phyloP scores from a whole-genome alignment of 495 filamentous ascomycete genomes.

The Penicillium paradoxum region DNA sequence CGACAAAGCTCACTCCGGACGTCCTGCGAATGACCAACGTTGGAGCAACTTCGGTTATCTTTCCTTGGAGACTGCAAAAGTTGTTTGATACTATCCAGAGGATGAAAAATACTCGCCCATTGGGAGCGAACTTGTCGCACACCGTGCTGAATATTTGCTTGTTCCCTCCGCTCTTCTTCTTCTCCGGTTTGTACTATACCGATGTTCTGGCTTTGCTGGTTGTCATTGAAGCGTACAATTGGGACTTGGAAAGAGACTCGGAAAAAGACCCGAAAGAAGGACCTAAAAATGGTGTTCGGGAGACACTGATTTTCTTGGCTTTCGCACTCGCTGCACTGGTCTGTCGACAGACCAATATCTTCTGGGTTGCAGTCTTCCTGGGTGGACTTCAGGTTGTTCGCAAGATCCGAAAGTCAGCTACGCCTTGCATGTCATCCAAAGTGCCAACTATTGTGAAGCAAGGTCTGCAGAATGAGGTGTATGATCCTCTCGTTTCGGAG shows the following conservation, averaged over 20 bases:
- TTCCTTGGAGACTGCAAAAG: conserved; percentile 43
- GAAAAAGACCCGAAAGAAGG: background rate
- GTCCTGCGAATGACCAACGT: conserved; percentile 40
- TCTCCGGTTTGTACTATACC: conserved; percentile 90
- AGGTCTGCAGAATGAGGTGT: conserved; percentile 51
- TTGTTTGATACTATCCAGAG: conserved; percentile 35
- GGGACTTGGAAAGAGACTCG: conserved; percentile 45
- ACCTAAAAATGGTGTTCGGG: conserved; percentile 1
- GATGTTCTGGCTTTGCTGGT: conserved; percentile 62
- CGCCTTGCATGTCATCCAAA: conserved; percentile 19
- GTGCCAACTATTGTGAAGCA: conserved; percentile 24
- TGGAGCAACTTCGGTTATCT: conserved; percentile 29
- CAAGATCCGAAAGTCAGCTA: conserved; percentile 28
- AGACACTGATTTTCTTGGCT: conserved; percentile 42
- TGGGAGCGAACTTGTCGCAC: conserved; percentile 47
- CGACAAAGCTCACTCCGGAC: conserved; percentile 34
- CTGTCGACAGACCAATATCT: conserved; percentile 92
- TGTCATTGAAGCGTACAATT: conserved; percentile 62
- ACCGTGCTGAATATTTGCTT: conserved; percentile 74
- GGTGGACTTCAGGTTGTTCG: conserved; percentile 66
- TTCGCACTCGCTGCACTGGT: conserved; percentile 58
- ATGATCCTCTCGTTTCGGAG: conserved; percentile 58
- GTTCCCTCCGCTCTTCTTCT: conserved; percentile 92
- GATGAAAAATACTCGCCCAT: conserved; percentile 33
- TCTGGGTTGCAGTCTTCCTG: conserved; percentile 87